A percentile compares a stretch with the other conserved stretches of the same genome.
These are phyloP conservation scores for Acer campestre DNA, from an alignment of 345 rosid genomes.

Conservation along the genomic window DNA sequence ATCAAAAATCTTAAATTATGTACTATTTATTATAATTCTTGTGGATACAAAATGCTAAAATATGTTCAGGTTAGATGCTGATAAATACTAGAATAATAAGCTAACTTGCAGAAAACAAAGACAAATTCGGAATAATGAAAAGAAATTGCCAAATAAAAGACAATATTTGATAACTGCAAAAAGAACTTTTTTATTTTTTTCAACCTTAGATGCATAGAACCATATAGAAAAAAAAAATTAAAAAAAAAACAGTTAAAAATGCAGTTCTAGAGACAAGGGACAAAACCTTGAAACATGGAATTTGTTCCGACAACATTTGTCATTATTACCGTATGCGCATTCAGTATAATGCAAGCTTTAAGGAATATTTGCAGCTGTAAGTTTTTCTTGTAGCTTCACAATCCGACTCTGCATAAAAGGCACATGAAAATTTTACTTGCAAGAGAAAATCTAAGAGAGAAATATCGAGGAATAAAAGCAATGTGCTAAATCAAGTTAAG, in stretches of 20 bases:
- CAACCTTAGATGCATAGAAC: not conserved
- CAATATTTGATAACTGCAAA: not conserved
- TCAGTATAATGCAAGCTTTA: slow-evolving; percentile 8
- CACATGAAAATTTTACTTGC: not conserved
- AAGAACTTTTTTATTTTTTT: not conserved
- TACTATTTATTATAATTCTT: not conserved
- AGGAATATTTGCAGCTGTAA: slow-evolving; percentile 34
- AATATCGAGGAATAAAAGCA: not conserved
- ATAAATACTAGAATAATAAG: not conserved
- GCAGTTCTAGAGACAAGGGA: not conserved
- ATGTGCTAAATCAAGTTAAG: not conserved
- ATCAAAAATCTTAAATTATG: not conserved
- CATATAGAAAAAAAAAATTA: not conserved
- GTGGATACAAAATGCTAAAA: not conserved
- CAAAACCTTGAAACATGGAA: slow-evolving; percentile 4
- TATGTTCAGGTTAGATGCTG: not conserved
- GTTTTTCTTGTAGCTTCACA: slow-evolving; percentile 56
- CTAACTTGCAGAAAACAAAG: not conserved
- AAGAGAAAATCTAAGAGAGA: not conserved
- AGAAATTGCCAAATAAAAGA: no score
- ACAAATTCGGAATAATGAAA: not conserved
- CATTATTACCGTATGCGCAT: not conserved
- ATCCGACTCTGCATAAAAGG: slow-evolving; percentile 52
- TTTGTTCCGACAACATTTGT: not conserved
- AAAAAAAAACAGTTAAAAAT: not conserved